Evolutionary conservation across 225 moss, liverwort and hornwort species (phyloP).

Genomic region (Neckera pumila): DNA sequence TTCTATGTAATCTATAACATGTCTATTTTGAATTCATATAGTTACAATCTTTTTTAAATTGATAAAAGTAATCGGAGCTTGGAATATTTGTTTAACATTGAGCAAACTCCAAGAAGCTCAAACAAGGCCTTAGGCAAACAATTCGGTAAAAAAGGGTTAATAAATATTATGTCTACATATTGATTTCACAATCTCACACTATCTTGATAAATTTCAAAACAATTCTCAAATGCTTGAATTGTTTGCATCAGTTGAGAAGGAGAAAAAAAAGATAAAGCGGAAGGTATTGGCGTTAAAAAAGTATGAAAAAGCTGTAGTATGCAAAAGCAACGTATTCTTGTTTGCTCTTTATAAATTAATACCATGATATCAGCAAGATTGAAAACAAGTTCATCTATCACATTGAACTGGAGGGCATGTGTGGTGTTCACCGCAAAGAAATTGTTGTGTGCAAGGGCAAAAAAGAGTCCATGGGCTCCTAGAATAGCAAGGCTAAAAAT

Average conservation of each 20-base stretch:
- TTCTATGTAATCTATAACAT: not conserved
- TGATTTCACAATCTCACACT: not conserved
- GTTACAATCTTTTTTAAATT: not conserved
- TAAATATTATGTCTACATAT: not conserved
- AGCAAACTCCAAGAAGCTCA: rapidly evolving
- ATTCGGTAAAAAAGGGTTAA: no score
- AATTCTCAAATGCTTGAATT: not conserved
- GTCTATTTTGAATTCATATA: not conserved
- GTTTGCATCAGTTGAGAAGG: not conserved
- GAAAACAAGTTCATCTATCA: not conserved
- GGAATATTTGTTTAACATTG: not conserved
- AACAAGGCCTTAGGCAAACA: rapidly evolving
- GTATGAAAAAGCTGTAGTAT: not conserved
- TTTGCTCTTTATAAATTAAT: constrained; percentile 5
- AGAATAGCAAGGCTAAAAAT: not conserved
- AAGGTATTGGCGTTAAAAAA: not conserved
- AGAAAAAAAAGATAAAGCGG: not conserved
- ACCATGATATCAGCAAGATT: not conserved
- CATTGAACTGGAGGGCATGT: not conserved
- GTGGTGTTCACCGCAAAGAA: not conserved
- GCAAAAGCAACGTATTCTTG: not conserved
- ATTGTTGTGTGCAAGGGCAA: not conserved
- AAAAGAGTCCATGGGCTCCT: rapidly evolving
- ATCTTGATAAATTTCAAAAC: not conserved
- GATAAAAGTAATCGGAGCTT: no score